Evolutionary conservation across 2,329 filamentous ascomycete genomes (phyloP).

Genomic region (Exophiala phaeomuriformis): DNA sequence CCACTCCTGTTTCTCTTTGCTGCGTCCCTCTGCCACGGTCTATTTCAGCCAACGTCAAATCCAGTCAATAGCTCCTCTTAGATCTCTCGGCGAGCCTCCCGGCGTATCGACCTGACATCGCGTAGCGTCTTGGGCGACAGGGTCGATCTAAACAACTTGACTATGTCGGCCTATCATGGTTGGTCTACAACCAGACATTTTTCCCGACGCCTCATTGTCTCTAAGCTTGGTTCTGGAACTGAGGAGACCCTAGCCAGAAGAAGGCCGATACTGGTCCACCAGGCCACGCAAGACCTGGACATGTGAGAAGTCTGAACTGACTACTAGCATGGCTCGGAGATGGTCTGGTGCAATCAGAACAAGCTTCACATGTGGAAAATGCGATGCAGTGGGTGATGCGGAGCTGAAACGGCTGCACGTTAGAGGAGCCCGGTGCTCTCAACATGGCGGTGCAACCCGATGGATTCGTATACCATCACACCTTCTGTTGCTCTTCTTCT

Average conservation of each 20-base stretch:
- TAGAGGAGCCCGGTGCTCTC: background rate
- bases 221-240: background rate
- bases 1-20: conserved; percentile 6
- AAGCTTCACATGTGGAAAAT: background rate
- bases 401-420: background rate
- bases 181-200: conserved; percentile 6
- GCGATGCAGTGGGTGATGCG: background rate
- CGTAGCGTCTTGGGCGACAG: conserved; percentile 3
- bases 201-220: conserved; percentile 4
- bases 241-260: conserved; percentile 4
- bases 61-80: conserved; percentile 14
- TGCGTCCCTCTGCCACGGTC: background rate
- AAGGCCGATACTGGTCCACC: background rate
- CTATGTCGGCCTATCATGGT: conserved; percentile 5
- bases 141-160: background rate
- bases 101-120: background rate
- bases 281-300: conserved; percentile 5
- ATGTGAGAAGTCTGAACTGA: background rate
- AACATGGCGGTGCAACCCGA: background rate
- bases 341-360: background rate
- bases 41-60: conserved; percentile 5
- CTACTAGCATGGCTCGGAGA: too few species aligned
- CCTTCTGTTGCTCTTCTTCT: conserved; percentile 6
- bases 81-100: background rate
- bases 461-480: background rate